Conservation (phyloP, 495 filamentous ascomycete species). For the Hypoxylon perforatum region DNA sequence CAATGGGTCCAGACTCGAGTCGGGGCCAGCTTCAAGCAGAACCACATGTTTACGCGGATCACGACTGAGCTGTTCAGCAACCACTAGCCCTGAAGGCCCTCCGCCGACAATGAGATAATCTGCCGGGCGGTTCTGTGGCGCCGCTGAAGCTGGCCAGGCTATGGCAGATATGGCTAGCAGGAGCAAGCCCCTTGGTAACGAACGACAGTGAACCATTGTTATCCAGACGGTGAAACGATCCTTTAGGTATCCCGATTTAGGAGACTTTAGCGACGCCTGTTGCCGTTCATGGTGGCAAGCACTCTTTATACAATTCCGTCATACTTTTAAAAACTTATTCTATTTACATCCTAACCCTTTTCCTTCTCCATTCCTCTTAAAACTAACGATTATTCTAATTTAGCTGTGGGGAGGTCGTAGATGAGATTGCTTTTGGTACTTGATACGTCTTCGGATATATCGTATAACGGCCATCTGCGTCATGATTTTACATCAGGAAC, state of each 20-base stretch:
- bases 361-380: neutral
- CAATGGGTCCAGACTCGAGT: neutral
- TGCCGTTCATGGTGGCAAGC: neutral
- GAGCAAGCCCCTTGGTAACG: neutral
- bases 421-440: neutral
- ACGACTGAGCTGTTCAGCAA: conserved; percentile 36
- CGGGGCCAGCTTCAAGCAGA: conserved; percentile 24
- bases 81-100: conserved; percentile 37
- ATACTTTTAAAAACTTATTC: neutral
- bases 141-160: neutral
- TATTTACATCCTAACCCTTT: neutral
- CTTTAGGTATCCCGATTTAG: neutral
- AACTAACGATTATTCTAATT: neutral
- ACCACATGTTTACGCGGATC: conserved; percentile 16
- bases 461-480: neutral
- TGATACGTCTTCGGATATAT: neutral
- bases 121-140: neutral
- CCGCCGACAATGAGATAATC: conserved; percentile 36
- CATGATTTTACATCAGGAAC: neutral
- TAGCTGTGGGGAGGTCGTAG: neutral
- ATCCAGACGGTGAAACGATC: neutral
- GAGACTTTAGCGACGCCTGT: neutral
- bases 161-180: neutral
- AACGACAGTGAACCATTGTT: neutral
- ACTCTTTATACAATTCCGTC: neutral